Evolutionary conservation across 1,139 yeast species (phyloP), one percentile per base, ranked within the genome.

Genomic region (Tardiomyces digboiensis): DNA sequence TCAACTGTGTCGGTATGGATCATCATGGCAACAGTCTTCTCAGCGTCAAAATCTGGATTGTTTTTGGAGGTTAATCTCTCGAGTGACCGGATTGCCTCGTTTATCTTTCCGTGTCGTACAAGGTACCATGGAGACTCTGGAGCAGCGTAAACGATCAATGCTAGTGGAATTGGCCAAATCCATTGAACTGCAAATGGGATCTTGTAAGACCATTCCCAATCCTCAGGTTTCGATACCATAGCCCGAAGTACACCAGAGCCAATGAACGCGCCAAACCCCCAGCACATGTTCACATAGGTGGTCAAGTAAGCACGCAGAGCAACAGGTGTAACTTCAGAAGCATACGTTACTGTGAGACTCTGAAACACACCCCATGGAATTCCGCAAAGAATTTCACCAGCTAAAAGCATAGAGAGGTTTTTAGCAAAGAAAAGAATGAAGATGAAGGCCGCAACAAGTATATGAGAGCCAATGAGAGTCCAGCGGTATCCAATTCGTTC

Each of bases 71-170:
- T 38, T 29, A n/a, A 40, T 19, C 22, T 38, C 22, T 38, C 33
- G 19, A 18, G 42, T n/a, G 23, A 45, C 33, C 38, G 57, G 67
- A 48, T 60, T 18, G 80, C 79, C 33, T 64, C 62, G 1, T 52
- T 66, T 40, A 64, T 60, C 29, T 59, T 57, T 36, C 62, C 64
- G 51, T 61, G 66, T 36, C 70, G 63, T 38, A 72, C 68, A 57
- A 64, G 67, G 69, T 74, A 75, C 69, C 78, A 74, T 40, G 82
- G 82, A 22, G 79, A 68, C 54, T 76, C 81, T 33, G 82, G 81
- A 46, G 76, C 70, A 46, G 74, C 57, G 46, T 62, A 52, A 61
- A 75, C 66, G 49, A 75, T 76, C 41, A 60, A 52, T 39, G 73
- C 66, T 52, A 75, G 65, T 14, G 74, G 74, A 44, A 74, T 50